A percentile compares a stretch with the other conserved stretches of the same genome.
Evolutionary conservation across 495 filamentous ascomycete genomes (phyloP).

Genomic region (Lichenothelia convexa): DNA sequence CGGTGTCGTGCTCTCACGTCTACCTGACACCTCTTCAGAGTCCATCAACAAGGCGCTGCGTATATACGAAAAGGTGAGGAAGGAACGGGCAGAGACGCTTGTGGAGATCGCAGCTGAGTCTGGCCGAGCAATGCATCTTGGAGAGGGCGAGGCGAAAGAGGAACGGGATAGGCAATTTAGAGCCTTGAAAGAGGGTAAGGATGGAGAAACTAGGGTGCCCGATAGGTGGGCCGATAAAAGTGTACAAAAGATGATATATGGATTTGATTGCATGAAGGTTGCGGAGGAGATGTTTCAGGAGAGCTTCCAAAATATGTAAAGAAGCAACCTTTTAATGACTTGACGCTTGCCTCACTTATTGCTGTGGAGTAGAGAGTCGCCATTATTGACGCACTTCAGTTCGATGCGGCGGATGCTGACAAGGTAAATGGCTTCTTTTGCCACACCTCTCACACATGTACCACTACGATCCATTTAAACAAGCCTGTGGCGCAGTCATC

Average conservation of each 20-base stretch:
- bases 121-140: conserved; percentile 51
- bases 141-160: conserved; percentile 56
- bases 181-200: conserved; percentile 37
- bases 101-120: conserved; percentile 52
- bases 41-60: conserved; percentile 45
- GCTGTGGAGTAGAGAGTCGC: no score
- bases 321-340: no score
- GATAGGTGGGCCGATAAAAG: conserved; percentile 73
- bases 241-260: conserved; percentile 61
- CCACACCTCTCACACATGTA: no score
- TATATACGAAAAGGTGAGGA: conserved; percentile 56
- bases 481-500: no score
- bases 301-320: conserved; percentile 32
- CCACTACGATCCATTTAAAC: no score
- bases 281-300: conserved; percentile 42
- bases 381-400: no score
- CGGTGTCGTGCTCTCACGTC: conserved; percentile 39
- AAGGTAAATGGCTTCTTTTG: no score
- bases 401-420: no score
- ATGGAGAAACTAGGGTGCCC: conserved; percentile 40
- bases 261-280: conserved; percentile 45
- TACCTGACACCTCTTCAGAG: conserved; percentile 33
- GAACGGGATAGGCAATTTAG: conserved; percentile 56
- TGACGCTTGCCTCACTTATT: no score
- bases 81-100: conserved; percentile 47